These are phyloP conservation scores for Pisolithus orientalis DNA, from an alignment of 768 basidiomycete genomes.

Conservation along the genomic window DNA sequence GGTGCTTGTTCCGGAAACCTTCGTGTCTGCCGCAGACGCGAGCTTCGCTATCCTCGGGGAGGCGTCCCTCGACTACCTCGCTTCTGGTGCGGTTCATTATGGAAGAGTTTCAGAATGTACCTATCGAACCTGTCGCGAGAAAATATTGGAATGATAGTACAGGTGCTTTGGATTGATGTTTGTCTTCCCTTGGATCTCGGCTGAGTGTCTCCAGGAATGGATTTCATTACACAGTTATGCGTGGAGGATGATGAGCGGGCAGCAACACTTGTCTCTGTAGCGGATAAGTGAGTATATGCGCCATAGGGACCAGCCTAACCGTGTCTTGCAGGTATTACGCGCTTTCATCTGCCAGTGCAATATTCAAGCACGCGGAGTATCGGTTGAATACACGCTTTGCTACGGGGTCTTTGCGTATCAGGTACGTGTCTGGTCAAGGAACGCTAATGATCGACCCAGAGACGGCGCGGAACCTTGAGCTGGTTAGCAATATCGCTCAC, in stretches of 20 bases:
- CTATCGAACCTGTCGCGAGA: conserved; percentile 65
- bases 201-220: conserved; percentile 45
- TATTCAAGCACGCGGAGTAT: conserved; percentile 80
- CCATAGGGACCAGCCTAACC: conserved; percentile 4
- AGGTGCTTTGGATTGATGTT: conserved; percentile 35
- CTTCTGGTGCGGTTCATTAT: conserved; percentile 65
- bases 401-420: conserved; percentile 61
- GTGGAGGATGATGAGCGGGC: conserved; percentile 79
- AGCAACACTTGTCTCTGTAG: conserved; percentile 69
- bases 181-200: too few relatives aligned
- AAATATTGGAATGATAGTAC: conserved; percentile 83
- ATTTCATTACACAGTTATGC: conserved; percentile 72
- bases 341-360: conserved; percentile 75
- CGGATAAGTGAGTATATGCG: conserved; percentile 63
- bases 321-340: conserved; percentile 66
- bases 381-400: conserved; percentile 69
- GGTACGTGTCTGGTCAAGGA: conserved; percentile 76
- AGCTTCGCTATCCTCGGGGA: conserved; percentile 38
- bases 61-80: conserved; percentile 43
- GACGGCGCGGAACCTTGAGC: conserved; percentile 81
- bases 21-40: conserved; percentile 53
- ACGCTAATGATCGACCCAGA: conserved; percentile 95
- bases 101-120: conserved; percentile 66
- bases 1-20: conserved; percentile 80
- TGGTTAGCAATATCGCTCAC: conserved; percentile 68